A percentile compares a stretch with the other conserved stretches of the same genome.
phyloP scores from a whole-genome alignment of 768 basidiomycete species.

The Chalciporus chontae region DNA sequence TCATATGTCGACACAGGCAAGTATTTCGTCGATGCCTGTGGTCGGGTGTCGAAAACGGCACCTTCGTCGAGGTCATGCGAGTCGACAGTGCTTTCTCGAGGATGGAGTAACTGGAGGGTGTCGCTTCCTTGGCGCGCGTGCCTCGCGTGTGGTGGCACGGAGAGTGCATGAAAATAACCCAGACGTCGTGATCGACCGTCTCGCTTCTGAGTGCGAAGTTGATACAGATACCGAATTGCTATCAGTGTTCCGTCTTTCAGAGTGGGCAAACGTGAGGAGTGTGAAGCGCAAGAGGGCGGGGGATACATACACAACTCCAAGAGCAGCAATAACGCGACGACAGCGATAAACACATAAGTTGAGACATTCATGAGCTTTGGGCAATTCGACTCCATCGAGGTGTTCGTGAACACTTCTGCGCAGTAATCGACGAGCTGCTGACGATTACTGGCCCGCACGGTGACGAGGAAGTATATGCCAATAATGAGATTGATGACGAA shows the following conservation, averaged over 20 bases:
- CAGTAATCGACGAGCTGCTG: conserved; percentile 45
- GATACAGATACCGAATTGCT: conserved; percentile 51
- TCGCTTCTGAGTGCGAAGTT: conserved; percentile 49
- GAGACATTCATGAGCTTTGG: conserved; percentile 38
- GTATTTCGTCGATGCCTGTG: conserved; percentile 12
- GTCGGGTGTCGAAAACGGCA: conserved; percentile 21
- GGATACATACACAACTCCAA: conserved; percentile 54
- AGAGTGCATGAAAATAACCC: conserved; percentile 31
- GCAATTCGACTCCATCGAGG: conserved; percentile 44
- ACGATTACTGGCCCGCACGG: conserved; percentile 44
- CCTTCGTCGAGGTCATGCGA: conserved; percentile 12
- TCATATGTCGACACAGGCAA: conserved; percentile 16
- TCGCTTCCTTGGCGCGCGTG: conserved; percentile 28
- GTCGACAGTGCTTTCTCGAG: conserved; percentile 11
- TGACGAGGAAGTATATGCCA: conserved; percentile 49
- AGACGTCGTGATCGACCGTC: conserved; percentile 33
- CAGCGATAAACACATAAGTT: conserved; percentile 43
- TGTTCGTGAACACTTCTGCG: conserved; percentile 39
- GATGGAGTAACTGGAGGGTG: conserved; percentile 25
- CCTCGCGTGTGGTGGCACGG: conserved; percentile 1
- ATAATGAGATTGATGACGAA: conserved; percentile 52
- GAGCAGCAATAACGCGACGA: conserved; percentile 43
- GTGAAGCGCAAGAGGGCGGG: background rate
- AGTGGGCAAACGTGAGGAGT: background rate
- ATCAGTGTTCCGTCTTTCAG: conserved; percentile 51